phyloP scores from a whole-genome alignment of 2,329 filamentous ascomycete species.

The Camillea tinctor region DNA sequence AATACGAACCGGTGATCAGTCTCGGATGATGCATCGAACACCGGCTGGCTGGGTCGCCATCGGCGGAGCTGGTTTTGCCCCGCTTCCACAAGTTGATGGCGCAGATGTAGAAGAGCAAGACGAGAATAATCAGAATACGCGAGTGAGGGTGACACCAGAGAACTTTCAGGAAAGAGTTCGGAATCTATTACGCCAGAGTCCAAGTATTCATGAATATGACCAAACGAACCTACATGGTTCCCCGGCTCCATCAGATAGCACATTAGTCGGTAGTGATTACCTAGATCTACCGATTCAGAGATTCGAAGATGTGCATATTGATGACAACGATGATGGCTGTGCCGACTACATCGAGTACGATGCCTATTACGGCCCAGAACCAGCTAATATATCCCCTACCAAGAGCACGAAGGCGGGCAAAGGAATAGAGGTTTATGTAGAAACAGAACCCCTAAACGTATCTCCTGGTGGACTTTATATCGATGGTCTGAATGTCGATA shows the following conservation, averaged over 20 bases:
- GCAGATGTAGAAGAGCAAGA: conserved; percentile 7
- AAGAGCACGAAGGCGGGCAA: conserved; percentile 17
- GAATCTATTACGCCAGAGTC: conserved; percentile 17
- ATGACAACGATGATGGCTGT: conserved; percentile 1
- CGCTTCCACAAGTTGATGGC: conserved; percentile 21
- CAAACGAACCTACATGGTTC: conserved; percentile 15
- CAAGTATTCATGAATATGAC: conserved; percentile 2
- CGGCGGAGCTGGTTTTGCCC: conserved; percentile 15
- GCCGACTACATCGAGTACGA: conserved; percentile 16
- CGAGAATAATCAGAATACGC: conserved; percentile 1
- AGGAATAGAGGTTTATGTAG: conserved; percentile 21
- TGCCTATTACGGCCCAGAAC: conserved; percentile 21
- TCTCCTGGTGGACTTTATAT: conserved; percentile 17
- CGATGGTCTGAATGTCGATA: conserved; percentile 15
- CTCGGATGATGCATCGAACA: conserved; percentile 15
- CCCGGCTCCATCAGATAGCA: conserved; percentile 24
- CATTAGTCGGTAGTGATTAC: conserved; percentile 23
- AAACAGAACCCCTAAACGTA: conserved; percentile 8
- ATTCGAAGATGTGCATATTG: conserved; percentile 21
- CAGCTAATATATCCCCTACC: conserved; percentile 11
- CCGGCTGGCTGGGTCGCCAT: conserved; percentile 8
- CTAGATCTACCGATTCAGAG: conserved; percentile 20
- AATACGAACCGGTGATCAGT: conserved; percentile 2
- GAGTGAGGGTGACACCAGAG: conserved; percentile 10
- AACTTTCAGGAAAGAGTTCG: conserved; percentile 22